Base-by-base conservation (phyloP, 495 filamentous ascomycete genomes). In the Chaetomium tenue region DNA sequence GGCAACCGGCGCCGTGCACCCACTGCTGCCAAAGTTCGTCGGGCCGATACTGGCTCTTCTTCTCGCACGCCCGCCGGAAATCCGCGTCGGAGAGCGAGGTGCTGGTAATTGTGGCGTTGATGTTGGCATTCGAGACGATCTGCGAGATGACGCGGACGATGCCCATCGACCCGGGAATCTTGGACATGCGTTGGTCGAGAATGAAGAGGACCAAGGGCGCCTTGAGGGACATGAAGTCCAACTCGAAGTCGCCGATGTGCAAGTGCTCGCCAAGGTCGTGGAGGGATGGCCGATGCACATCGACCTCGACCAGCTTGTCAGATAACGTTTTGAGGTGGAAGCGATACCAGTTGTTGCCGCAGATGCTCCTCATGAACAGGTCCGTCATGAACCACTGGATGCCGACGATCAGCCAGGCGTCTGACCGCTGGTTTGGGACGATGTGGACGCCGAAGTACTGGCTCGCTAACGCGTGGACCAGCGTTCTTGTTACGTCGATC, bases 391-490 rank as follows among this genome's bases (percentile, higher is more conserved):
- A 97, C 82, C 90, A 93, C 23, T 92, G 88, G 56, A 96, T 88
- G 4, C 94, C 95, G 66, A 93, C 85, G 12, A 92, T 88, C n/a
- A 92, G 85, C 94, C 94, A 99, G 16, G 82, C 88, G 72, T 99
- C 94, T n/a, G 77, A 79, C 46, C 87, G 85, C 39, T 88, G 83
- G 68, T 90, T 87, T 2, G 94, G 88, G 52, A 94, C 86, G 51
- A 99, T 88, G 64, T 90, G 89, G 64, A 98, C 87, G 7, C 94
- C 94, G 63, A 91, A 87, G 89, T 93, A 99, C 71, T 99, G 94
- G 64, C 84, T 88, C n/a, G 95, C 91, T 28, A 98, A 77, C 22
- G 91, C 87, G 76, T 95, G 88, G 15, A 93, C 88, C 6, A 98
- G 77, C 53, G 79, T 84, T 44, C 92, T 84, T 9, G 89, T 95